Evolutionary conservation across 2,329 filamentous ascomycete genomes (phyloP).

Genomic region (Ophiostoma fasciatum): DNA sequence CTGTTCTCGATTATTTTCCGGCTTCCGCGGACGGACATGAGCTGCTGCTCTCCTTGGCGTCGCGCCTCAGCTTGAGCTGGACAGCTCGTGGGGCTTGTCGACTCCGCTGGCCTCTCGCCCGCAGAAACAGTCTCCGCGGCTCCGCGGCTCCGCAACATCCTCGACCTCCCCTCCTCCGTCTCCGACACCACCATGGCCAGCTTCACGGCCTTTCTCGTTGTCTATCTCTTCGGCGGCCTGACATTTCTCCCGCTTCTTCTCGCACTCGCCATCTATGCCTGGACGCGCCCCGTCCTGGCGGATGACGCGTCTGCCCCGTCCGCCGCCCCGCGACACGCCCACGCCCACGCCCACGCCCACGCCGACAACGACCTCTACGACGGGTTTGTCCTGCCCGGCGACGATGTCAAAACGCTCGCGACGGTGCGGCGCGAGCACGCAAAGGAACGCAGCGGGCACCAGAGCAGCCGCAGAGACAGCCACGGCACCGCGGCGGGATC

Average conservation of each 20-base stretch:
- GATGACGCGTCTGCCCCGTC: neutral
- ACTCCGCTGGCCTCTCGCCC: neutral
- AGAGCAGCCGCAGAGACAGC: conserved; percentile 31
- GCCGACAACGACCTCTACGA: conserved; percentile 17
- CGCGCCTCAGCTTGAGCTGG: conserved; percentile 2
- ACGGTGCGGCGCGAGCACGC: conserved; percentile 4
- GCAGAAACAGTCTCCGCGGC: no score
- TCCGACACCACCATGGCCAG: conserved; percentile 26
- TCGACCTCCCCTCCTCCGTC: neutral
- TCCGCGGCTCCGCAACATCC: neutral
- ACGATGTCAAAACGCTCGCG: conserved; percentile 51
- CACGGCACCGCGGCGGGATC: neutral
- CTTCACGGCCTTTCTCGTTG: conserved; percentile 47
- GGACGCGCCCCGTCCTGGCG: conserved; percentile 56
- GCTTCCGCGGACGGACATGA: no score
- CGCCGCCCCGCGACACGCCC: neutral
- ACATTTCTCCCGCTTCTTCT: conserved; percentile 71
- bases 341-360: no score
- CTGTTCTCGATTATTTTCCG: no score
- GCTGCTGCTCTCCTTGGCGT: no score
- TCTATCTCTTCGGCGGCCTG: conserved; percentile 75
- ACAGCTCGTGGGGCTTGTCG: conserved; percentile 1
- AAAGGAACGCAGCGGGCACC: conserved; percentile 21
- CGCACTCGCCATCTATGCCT: conserved; percentile 34
- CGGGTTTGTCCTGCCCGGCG: conserved; percentile 38